Percentiles rank a stretch among this genome's conserved stretches.
Evolutionary conservation across 2,329 filamentous ascomycete species (phyloP).

Genomic region (Bipolaris sorokiniana): DNA sequence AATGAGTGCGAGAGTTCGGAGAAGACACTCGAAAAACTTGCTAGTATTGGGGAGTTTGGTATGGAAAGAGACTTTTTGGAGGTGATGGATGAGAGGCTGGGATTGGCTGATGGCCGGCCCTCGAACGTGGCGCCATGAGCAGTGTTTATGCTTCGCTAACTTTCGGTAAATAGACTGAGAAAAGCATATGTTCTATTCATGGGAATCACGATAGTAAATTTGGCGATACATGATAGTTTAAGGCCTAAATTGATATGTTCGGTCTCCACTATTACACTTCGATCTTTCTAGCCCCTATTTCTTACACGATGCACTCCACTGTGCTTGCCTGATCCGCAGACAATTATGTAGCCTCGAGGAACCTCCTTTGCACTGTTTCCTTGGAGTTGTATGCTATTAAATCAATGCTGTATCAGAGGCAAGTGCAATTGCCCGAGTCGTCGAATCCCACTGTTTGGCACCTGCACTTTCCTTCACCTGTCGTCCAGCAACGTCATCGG

Average conservation of each 20-base stretch:
- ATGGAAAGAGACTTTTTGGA: conserved; percentile 31
- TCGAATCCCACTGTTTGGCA: not conserved
- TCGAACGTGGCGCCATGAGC: conserved; percentile 21
- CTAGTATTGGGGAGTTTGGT: conserved; percentile 18
- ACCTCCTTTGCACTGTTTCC: not conserved
- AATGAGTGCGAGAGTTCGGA: conserved; percentile 31
- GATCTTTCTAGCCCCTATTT: not conserved
- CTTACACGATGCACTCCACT: not conserved
- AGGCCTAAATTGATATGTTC: not conserved
- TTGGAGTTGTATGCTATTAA: no score
- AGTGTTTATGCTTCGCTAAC: not conserved
- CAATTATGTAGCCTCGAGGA: not conserved
- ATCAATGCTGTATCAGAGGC: not conserved
- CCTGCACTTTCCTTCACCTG: conserved; percentile 4
- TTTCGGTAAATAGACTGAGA: not conserved
- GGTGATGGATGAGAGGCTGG: conserved; percentile 31
- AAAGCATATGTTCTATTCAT: not conserved
- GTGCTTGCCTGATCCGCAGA: not conserved
- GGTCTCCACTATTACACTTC: not conserved
- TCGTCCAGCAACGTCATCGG: conserved; percentile 3
- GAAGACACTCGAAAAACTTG: conserved; percentile 19
- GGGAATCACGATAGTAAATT: not conserved
- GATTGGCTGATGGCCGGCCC: conserved; percentile 31
- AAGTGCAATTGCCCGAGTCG: not conserved
- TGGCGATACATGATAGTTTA: not conserved